phyloP scores from a whole-genome alignment of 1,284 basidiomycete genomes.

The Trametes hirsuta region DNA sequence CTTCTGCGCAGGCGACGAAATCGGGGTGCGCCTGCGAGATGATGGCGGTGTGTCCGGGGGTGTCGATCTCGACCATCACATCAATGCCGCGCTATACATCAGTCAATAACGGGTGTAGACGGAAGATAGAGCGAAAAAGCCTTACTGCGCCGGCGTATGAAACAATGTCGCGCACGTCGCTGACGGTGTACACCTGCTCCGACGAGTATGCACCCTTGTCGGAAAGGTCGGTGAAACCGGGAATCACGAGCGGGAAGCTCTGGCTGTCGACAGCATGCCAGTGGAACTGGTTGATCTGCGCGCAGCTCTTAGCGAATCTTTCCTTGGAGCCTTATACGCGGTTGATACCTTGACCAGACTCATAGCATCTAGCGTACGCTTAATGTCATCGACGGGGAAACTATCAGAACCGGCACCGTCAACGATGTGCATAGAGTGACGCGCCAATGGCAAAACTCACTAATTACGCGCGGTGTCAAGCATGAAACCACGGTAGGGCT shows the following conservation, averaged over 20 bases:
- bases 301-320: slow-evolving; percentile 11
- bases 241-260: slow-evolving; percentile 75
- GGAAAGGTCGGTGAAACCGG: slow-evolving; percentile 65
- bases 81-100: slow-evolving; percentile 72
- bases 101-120: not conserved
- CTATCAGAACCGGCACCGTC: slow-evolving; percentile 37
- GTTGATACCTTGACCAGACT: slow-evolving; percentile 77
- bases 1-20: slow-evolving; percentile 71
- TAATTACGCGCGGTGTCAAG: slow-evolving; percentile 80
- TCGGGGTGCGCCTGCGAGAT: slow-evolving; percentile 73
- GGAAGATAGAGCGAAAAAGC: slow-evolving; percentile 1
- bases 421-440: not conserved
- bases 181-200: slow-evolving; percentile 57
- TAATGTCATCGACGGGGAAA: slow-evolving; percentile 69
- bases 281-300: slow-evolving; percentile 72
- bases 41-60: slow-evolving; percentile 78
- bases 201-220: slow-evolving; percentile 71
- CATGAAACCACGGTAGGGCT: slow-evolving; percentile 82
- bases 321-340: too few relatives aligned
- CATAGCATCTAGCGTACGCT: slow-evolving; percentile 83
- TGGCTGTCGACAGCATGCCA: slow-evolving; percentile 83
- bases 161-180: slow-evolving; percentile 67
- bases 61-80: slow-evolving; percentile 72
- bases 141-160: slow-evolving; percentile 73
- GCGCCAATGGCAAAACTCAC: slow-evolving; percentile 35